These are phyloP conservation scores for Exserohilum turcica DNA, from an alignment of 2,329 filamentous ascomycete genomes.

Conservation along the genomic window DNA sequence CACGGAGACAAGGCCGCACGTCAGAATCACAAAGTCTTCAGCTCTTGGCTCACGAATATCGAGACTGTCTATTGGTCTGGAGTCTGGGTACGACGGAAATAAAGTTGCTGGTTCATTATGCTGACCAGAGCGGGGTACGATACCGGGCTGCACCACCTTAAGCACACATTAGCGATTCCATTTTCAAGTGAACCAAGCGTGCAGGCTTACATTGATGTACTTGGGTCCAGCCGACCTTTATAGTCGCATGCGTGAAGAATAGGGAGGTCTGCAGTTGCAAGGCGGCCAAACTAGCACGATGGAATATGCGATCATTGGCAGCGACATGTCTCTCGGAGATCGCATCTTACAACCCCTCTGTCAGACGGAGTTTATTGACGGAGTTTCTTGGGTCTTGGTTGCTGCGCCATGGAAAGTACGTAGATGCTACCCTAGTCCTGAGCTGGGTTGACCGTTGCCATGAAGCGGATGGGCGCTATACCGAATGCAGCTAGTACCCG, in stretches of 20 bases:
- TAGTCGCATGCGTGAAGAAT: neutral
- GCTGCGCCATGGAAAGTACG: neutral
- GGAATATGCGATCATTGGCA: neutral
- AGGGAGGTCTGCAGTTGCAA: neutral
- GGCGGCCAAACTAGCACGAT: neutral
- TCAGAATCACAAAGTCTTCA: constrained; percentile 4
- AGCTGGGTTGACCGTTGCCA: neutral
- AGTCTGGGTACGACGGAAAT: constrained; percentile 3
- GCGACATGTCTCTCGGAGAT: neutral
- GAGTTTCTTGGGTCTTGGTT: constrained; percentile 6
- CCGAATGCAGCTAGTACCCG: constrained; percentile 4
- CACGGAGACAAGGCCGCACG: neutral
- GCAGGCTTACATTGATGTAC: neutral
- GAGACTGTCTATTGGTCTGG: constrained; percentile 3
- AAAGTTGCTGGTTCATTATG: neutral
- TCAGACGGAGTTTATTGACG: neutral
- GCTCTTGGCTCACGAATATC: constrained; percentile 10
- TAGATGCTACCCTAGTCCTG: neutral
- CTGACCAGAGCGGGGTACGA: constrained; percentile 5
- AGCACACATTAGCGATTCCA: neutral
- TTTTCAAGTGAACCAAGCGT: neutral
- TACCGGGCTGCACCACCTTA: neutral
- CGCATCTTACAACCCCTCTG: neutral
- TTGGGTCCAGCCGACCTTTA: neutral
- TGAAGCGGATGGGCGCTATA: constrained; percentile 1